Conservation (phyloP, 805 yeast genomes). For the Wickerhamiella alocasiicola region DNA sequence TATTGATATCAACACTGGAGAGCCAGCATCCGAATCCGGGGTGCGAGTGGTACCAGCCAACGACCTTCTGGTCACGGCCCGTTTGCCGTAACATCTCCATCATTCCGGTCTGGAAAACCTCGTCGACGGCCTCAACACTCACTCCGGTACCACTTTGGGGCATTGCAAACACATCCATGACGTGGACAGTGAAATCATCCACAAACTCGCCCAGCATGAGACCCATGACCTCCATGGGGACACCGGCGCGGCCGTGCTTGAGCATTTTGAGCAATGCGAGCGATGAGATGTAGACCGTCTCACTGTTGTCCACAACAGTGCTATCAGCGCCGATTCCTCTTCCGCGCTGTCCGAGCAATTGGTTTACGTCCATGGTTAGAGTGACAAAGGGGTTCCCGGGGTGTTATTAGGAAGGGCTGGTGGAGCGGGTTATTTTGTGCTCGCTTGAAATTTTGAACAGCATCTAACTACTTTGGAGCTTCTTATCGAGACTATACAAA, state of each 20-base stretch:
- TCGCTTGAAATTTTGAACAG: too few species aligned
- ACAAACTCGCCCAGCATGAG: constrained; percentile 96
- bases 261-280: constrained; percentile 91
- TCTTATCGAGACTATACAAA: too few species aligned
- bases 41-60: constrained; percentile 99
- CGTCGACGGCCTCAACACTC: constrained; percentile 97
- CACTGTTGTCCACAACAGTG: constrained; percentile 86
- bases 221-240: constrained; percentile 89
- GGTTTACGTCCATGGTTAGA: constrained; percentile 9
- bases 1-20: constrained; percentile 91
- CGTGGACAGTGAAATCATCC: constrained; percentile 94
- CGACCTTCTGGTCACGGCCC: constrained; percentile 98
- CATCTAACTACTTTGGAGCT: too few species aligned
- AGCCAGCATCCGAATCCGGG: constrained; percentile 99
- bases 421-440: too few species aligned
- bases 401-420: too few species aligned
- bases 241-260: constrained; percentile 77
- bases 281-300: constrained; percentile 91
- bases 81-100: constrained; percentile 99
- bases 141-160: constrained; percentile 96
- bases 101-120: constrained; percentile 96
- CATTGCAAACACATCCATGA: constrained; percentile 98
- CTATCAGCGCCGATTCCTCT: constrained; percentile 36
- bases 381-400: too few species aligned
- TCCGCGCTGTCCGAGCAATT: constrained; percentile 12